Base-by-base conservation (phyloP, 2,329 filamentous ascomycete genomes). In the Ophiobolus disseminans region DNA sequence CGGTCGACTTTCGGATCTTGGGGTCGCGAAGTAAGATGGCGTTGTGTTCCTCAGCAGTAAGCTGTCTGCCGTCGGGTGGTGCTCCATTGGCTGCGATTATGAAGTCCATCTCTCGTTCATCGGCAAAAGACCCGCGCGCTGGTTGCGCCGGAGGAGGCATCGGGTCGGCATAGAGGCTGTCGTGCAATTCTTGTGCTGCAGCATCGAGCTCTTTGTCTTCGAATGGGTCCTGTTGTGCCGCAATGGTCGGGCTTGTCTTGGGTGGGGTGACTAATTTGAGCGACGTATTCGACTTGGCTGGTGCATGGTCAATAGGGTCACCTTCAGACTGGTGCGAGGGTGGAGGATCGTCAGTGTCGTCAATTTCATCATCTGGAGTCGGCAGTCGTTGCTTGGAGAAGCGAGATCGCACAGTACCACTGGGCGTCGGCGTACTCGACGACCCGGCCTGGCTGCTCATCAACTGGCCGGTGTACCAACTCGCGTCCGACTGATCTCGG, bases 31-130 rank as follows among this genome's bases (percentile, higher is more conserved):
- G 80, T 1, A 97, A 80, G 50, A 88, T 78, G 8, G 90, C 89
- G 66, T 97, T 99, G 72, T 97, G 91, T 67, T 97, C 89, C 73
- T 99, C 93, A 0, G 94, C 89, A 0, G 91, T 96, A 77, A 94
- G 76, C 9, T 70, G 70, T 70, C 45, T 47, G 11, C 45, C 47
- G 14, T 49, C 54, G 8, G 44, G n/a, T 10, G 36, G 40, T 4
- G 23, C 13, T 9, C 11, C 19, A 3, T 32, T 23, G 10, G 36
- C 25, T 13, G 25, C 36, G n/a, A 14, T 36, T 14, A 45, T 25
- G n/a, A 45, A 39, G 14, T 45, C 35, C 43, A 45, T 45, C 4
- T 25, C 43, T 8, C 43, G 43, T 5, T 45, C 43, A 11, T 39
- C 17, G 17, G 19, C 19, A 23, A 9, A 13, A 6, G 19, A 25